These are phyloP conservation scores for Teunomyces aglyptinius DNA, from an alignment of 805 yeast genomes.

Conservation along the genomic window DNA sequence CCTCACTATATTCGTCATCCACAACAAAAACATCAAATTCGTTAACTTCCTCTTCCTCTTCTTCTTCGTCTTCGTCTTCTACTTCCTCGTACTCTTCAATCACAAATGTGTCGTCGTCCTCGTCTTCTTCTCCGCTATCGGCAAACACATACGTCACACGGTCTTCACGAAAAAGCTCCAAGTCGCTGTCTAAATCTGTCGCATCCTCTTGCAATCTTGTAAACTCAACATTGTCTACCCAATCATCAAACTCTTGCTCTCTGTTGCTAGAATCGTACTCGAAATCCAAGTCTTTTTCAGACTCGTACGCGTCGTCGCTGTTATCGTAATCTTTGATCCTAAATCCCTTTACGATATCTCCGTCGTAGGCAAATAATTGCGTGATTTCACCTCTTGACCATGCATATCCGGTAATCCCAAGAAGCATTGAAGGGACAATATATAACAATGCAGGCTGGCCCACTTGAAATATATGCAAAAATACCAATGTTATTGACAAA, in stretches of 20 bases:
- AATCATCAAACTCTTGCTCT: constrained; percentile 19
- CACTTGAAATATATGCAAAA: constrained; percentile 32
- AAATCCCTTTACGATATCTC: constrained; percentile 21
- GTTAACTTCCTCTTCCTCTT: constrained; percentile 8
- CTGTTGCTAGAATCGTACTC: constrained; percentile 8
- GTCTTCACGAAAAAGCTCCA: constrained; percentile 7
- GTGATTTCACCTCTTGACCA: constrained; percentile 40
- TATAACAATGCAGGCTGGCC: constrained; percentile 73
- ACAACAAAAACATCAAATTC: constrained; percentile 4
- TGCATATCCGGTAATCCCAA: constrained; percentile 34
- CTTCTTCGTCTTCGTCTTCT: constrained; percentile 12
- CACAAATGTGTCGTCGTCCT: constrained; percentile 16
- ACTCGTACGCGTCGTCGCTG: constrained; percentile 8
- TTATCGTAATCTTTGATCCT: constrained; percentile 12
- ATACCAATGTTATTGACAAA: constrained; percentile 40
- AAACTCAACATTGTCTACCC: constrained; percentile 19
- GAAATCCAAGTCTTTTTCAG: constrained; percentile 14
- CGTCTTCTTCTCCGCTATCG: constrained; percentile 13
- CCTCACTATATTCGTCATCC: constrained; percentile 13
- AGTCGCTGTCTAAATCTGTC: constrained; percentile 12
- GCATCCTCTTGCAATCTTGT: constrained; percentile 9
- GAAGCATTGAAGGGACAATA: constrained; percentile 48
- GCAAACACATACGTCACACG: constrained; percentile 6
- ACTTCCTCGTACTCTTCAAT: constrained; percentile 16
- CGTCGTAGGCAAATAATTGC: constrained; percentile 31